phyloP scores from a whole-genome alignment of 2,329 filamentous ascomycete genomes.

The Fusarium tjaetaba region DNA sequence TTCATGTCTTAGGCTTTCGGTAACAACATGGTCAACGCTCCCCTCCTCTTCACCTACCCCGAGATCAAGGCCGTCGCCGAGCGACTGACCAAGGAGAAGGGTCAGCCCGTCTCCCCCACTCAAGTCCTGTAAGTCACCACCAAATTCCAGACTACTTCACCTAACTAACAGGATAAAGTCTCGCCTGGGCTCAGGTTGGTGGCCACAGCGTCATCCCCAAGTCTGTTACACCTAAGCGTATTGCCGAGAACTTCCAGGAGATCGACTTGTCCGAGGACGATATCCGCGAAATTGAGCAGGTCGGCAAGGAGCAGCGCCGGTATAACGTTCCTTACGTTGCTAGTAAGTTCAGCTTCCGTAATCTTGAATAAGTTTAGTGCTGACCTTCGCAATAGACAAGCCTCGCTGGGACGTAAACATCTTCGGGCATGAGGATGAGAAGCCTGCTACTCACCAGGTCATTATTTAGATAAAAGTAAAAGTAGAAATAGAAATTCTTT shows the following conservation, averaged over 20 bases:
- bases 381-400: neutral
- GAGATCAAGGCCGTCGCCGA: neutral
- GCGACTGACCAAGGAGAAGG: neutral
- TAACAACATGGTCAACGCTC: neutral
- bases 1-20: neutral
- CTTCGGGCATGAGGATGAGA: neutral
- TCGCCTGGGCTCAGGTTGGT: neutral
- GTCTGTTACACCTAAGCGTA: neutral
- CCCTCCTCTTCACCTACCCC: neutral
- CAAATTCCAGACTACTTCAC: rapidly evolving
- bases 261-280: neutral
- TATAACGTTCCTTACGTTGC: neutral
- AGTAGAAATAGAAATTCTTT: neutral
- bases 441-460: neutral
- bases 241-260: neutral
- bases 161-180: neutral
- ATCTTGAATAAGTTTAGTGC: rapidly evolving
- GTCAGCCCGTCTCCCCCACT: neutral
- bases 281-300: neutral
- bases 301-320: neutral
- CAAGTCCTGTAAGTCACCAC: neutral
- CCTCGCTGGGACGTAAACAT: neutral
- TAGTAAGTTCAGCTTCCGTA: neutral
- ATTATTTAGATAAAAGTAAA: neutral
- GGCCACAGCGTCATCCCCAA: neutral